Conservation (phyloP, 306 rosid genomes). For the Corylus americana region DNA sequence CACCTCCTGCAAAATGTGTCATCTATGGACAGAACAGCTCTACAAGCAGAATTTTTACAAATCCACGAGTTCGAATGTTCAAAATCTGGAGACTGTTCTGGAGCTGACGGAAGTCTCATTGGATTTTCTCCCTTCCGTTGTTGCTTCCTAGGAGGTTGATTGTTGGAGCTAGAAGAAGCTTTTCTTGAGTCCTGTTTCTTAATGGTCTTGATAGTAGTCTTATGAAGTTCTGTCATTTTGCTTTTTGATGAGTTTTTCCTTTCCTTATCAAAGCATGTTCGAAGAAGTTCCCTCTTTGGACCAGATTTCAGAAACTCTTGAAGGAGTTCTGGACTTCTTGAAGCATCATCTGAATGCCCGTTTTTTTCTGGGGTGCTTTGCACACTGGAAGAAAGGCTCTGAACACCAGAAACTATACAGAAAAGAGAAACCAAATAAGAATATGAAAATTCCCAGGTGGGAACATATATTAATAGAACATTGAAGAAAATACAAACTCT, state of each 20-base stretch:
- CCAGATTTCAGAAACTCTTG: conserved; percentile 76
- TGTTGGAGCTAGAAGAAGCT: conserved; percentile 52
- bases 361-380: conserved; percentile 85
- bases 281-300: conserved; percentile 68
- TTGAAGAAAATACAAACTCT: neutral
- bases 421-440: conserved; percentile 30
- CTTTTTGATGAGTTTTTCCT: conserved; percentile 53
- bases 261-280: conserved; percentile 60
- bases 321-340: conserved; percentile 71
- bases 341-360: conserved; percentile 77
- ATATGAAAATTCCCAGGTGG: conserved; percentile 12
- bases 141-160: conserved; percentile 70
- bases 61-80: conserved; percentile 78
- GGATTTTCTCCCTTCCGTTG: conserved; percentile 89
- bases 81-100: conserved; percentile 70
- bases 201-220: conserved; percentile 50
- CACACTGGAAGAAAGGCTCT: conserved; percentile 77
- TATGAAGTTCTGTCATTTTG: conserved; percentile 59
- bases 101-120: conserved; percentile 51
- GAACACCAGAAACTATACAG: conserved; percentile 67
- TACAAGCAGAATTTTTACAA: conserved; percentile 95
- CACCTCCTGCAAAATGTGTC: conserved; percentile 98
- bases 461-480: conserved; percentile 25
- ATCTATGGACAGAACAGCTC: conserved; percentile 87
- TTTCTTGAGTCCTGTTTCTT: conserved; percentile 86